Evolutionary conservation across 2,329 filamentous ascomycete species (phyloP).

Genomic region (Fusarium floridanum): DNA sequence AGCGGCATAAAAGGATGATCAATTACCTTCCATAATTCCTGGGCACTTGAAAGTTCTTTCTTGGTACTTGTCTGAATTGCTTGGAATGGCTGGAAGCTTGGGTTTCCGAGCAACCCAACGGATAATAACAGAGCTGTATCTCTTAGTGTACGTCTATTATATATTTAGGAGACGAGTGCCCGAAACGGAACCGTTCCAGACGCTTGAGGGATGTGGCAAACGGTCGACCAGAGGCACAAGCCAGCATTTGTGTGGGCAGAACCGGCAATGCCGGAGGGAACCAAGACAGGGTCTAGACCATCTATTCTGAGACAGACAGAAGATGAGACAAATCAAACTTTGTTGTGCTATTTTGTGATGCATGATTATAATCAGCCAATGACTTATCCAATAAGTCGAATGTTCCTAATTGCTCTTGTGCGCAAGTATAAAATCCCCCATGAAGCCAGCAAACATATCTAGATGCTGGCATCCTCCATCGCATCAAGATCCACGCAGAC

Average conservation of each 20-base stretch:
- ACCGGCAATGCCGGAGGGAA: too few species aligned
- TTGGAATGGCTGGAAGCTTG: too few species aligned
- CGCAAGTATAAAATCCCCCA: too few species aligned
- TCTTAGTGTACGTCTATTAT: too few species aligned
- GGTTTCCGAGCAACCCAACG: too few species aligned
- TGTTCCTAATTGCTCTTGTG: too few species aligned
- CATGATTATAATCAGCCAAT: not conserved
- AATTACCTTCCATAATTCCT: not conserved
- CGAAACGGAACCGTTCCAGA: not conserved
- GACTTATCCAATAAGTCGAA: too few species aligned
- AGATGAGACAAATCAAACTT: too few species aligned
- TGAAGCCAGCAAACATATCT: not conserved
- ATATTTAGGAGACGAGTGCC: too few species aligned
- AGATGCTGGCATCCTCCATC: not conserved
- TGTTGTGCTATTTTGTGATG: not conserved
- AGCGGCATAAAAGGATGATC: not conserved
- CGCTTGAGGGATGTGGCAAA: not conserved
- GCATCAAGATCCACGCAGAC: constrained; percentile 12
- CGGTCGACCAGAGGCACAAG: not conserved
- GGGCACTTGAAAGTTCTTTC: not conserved
- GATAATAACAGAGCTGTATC: too few species aligned
- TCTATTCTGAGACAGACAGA: not conserved
- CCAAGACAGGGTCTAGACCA: not conserved
- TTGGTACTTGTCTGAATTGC: not conserved
- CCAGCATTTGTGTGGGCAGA: too few species aligned